Evolutionary conservation across 2,329 filamentous ascomycete genomes (phyloP).

Genomic region (Sporothrix mexicana): DNA sequence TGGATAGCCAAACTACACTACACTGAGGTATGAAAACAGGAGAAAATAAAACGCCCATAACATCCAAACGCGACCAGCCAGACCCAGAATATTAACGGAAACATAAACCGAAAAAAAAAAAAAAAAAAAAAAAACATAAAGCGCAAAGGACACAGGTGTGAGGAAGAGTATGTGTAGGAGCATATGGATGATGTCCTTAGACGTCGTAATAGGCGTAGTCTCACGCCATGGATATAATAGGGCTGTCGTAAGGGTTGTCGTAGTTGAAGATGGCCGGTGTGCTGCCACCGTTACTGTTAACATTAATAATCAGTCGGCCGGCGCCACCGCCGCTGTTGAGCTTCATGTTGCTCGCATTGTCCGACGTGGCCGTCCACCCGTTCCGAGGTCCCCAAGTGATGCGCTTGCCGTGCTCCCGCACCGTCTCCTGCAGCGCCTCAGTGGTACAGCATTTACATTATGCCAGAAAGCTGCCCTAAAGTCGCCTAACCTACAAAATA

Average conservation of each 20-base stretch:
- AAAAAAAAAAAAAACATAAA: not conserved
- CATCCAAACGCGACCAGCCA: not conserved
- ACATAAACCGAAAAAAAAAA: not conserved
- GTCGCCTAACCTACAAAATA: too few species aligned
- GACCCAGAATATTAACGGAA: not conserved
- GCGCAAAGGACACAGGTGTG: not conserved
- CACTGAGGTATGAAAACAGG: too few species aligned
- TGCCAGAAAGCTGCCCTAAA: too few species aligned
- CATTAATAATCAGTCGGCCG: not conserved
- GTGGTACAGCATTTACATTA: too few species aligned
- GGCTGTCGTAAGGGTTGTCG: too few species aligned
- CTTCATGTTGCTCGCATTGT: constrained; percentile 25
- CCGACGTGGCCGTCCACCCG: constrained; percentile 58
- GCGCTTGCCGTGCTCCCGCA: constrained; percentile 54
- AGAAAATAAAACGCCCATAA: too few species aligned
- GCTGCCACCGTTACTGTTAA: not conserved
- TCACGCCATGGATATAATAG: constrained; percentile 17
- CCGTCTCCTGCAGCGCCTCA: constrained; percentile 61
- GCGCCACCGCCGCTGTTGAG: not conserved
- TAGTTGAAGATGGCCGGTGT: not conserved
- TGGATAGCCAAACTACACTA: too few species aligned
- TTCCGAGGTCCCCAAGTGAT: constrained; percentile 72
- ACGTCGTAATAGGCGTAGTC: not conserved
- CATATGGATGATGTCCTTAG: not conserved
- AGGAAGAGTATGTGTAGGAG: too few species aligned